phyloP scores from a whole-genome alignment of 805 yeast species.

The Lachancea thermotolerans region DNA sequence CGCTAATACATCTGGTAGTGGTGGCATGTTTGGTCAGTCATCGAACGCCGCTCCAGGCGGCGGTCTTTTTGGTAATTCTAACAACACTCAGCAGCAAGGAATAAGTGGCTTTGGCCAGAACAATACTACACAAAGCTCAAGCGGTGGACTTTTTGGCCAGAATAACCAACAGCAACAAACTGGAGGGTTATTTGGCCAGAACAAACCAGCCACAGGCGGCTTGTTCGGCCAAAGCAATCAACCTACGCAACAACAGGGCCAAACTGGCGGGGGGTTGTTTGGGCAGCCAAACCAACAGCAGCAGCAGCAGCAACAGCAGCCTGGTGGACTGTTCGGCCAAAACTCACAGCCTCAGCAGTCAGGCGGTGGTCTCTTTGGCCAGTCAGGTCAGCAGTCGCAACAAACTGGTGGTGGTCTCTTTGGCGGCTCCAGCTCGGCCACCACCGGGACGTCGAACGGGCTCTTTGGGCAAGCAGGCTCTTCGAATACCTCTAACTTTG shows the following conservation, averaged over 20 bases:
- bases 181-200: conserved; percentile 37
- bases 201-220: conserved; percentile 21
- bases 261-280: conserved; percentile 31
- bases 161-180: conserved; percentile 11
- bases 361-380: conserved; percentile 30
- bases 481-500: conserved; percentile 27
- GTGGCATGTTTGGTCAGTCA: conserved; percentile 38
- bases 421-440: conserved; percentile 30
- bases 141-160: conserved; percentile 17
- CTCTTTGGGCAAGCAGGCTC: conserved; percentile 8
- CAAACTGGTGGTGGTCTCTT: conserved; percentile 30
- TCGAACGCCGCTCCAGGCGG: conserved; percentile 15
- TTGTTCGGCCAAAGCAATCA: conserved; percentile 24
- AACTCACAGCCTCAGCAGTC: conserved; percentile 14
- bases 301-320: conserved; percentile 3
- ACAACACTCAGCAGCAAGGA: conserved; percentile 18
- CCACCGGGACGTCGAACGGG: conserved; percentile 16
- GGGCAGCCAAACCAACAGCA: conserved; percentile 5
- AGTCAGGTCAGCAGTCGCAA: conserved; percentile 11
- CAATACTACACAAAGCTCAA: conserved; percentile 1
- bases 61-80: conserved; percentile 30
- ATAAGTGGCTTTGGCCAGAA: conserved; percentile 25
- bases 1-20: conserved; percentile 5
- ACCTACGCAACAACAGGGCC: conserved; percentile 5
- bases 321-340: conserved; percentile 7